Evolutionary conservation across 1,284 basidiomycete species (phyloP).

Genomic region (Boletus holoroseus): DNA sequence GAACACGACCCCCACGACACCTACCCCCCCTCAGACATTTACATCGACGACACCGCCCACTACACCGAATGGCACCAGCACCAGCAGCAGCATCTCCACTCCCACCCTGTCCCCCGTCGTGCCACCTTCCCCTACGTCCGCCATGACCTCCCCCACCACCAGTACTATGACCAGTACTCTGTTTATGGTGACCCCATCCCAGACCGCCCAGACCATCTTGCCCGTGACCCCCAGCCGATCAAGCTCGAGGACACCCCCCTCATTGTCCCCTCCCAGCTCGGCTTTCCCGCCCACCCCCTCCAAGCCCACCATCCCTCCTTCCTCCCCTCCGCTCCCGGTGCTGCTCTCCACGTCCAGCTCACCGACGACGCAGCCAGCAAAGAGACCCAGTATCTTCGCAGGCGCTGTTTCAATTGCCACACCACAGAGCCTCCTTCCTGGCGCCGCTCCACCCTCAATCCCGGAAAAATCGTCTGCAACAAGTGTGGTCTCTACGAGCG

Average conservation of each 20-base stretch:
- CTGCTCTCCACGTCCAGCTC: constrained; percentile 67
- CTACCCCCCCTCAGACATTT: constrained; percentile 36
- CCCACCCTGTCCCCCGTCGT: constrained; percentile 51
- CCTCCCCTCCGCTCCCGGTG: constrained; percentile 30
- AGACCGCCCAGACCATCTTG: constrained; percentile 22
- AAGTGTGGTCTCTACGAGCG: constrained; percentile 84
- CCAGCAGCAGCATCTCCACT: constrained; percentile 35
- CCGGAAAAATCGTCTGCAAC: constrained; percentile 86
- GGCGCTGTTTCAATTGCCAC: constrained; percentile 82
- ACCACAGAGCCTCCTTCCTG: constrained; percentile 81
- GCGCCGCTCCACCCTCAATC: constrained; percentile 79
- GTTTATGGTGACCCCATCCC: constrained; percentile 30
- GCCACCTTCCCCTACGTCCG: constrained; percentile 70
- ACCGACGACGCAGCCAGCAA: constrained; percentile 82
- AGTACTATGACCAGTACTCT: constrained; percentile 30
- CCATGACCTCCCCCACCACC: constrained; percentile 49
- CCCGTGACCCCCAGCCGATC: constrained; percentile 39
- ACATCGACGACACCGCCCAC: constrained; percentile 37
- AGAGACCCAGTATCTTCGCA: constrained; percentile 79
- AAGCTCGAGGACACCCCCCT: constrained; percentile 61
- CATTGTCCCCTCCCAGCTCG: constrained; percentile 56
- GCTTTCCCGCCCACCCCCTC: constrained; percentile 28
- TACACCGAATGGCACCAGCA: constrained; percentile 37
- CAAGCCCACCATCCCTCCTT: constrained; percentile 27
- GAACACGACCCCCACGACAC: constrained; percentile 54